phyloP scores from a whole-genome alignment of 2,329 filamentous ascomycete species.

The Epichloe sylvatica region DNA sequence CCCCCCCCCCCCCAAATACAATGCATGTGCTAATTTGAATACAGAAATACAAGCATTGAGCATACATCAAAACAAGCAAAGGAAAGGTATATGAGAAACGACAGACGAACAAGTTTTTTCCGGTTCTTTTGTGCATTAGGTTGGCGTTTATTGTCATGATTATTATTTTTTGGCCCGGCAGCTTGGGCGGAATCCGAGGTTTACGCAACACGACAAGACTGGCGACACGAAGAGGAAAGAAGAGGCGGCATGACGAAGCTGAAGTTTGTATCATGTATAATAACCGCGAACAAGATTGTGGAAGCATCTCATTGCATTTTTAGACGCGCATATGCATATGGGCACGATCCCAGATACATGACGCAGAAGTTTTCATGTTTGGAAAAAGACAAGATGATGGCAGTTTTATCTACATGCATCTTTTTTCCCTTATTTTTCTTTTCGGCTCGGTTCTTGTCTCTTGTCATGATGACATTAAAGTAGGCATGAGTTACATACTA shows the following conservation, averaged over 20 bases:
- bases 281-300: not conserved
- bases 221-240: not conserved
- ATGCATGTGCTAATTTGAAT: constrained; percentile 3
- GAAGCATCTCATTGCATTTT: not conserved
- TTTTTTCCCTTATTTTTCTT: not conserved
- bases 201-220: not conserved
- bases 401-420: too few species aligned
- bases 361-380: too few species aligned
- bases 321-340: not conserved
- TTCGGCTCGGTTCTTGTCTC: not conserved
- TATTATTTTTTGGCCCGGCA: not conserved
- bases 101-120: not conserved
- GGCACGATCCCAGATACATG: not conserved
- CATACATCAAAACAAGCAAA: not conserved
- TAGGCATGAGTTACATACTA: too few species aligned
- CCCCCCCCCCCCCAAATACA: too few species aligned
- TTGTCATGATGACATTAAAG: too few species aligned
- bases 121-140: constrained; percentile 1
- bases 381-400: too few species aligned
- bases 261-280: not conserved
- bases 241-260: not conserved
- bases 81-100: not conserved
- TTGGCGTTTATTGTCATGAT: not conserved
- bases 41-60: constrained; percentile 37
- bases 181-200: not conserved